Percentiles rank a stretch among this genome's conserved stretches.
Conservation (phyloP, 192 early-diverging fungal species). For the Phlyctochytrium arcticum region DNA sequence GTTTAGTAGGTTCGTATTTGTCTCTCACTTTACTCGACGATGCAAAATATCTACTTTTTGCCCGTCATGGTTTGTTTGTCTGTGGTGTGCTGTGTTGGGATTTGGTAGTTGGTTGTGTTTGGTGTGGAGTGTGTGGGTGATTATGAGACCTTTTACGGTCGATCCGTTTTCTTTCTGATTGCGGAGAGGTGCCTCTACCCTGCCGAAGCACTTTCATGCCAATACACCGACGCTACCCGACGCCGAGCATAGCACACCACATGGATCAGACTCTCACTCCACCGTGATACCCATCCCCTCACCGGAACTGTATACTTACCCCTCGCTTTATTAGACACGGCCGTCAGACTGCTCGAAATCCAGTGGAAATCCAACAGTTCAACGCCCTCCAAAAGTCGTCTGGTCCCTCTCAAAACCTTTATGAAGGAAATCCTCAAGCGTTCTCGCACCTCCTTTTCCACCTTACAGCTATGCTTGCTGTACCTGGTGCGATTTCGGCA, state of each 20-base stretch:
- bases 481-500: slow-evolving; percentile 60
- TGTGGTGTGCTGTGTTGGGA: too few relatives aligned
- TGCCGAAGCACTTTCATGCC: neutral
- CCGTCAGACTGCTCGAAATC: neutral
- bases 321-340: neutral
- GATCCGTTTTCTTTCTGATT: neutral
- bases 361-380: neutral
- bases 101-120: too few relatives aligned
- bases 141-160: too few relatives aligned
- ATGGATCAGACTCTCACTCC: neutral
- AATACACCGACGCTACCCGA: neutral
- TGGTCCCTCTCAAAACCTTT: slow-evolving; percentile 61
- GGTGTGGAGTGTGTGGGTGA: neutral
- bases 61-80: too few relatives aligned
- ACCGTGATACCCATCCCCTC: neutral
- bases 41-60: too few relatives aligned
- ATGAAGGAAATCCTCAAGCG: slow-evolving; percentile 71
- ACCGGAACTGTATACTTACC: neutral
- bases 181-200: neutral
- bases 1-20: slow-evolving; percentile 35
- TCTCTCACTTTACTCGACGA: slow-evolving; percentile 12
- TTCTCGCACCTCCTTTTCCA: slow-evolving; percentile 73
- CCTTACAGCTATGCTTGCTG: slow-evolving; percentile 71
- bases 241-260: neutral
- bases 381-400: slow-evolving; percentile 41